Conservation (phyloP, 2,329 filamentous ascomycete genomes). For the Curvularia spicifera region DNA sequence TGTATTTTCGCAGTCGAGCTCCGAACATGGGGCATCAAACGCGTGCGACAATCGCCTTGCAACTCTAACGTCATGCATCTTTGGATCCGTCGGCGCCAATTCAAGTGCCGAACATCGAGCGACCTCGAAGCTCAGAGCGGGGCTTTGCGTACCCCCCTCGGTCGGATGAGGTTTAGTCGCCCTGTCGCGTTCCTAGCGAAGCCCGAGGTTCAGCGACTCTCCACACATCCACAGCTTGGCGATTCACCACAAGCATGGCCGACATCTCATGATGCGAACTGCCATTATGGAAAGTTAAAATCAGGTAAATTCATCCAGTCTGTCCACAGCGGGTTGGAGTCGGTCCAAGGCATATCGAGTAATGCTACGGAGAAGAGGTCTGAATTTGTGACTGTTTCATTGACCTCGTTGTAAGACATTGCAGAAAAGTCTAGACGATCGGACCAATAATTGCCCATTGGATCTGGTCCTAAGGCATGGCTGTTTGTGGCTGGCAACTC, state of each 20-base stretch:
- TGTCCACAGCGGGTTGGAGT: constrained; percentile 50
- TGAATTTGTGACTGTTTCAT: constrained; percentile 69
- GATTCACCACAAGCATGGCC: background rate
- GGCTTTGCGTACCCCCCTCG: constrained; percentile 7
- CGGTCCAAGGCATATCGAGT: constrained; percentile 64
- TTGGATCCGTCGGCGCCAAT: constrained; percentile 10
- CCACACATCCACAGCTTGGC: constrained; percentile 1
- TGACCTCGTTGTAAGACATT: constrained; percentile 73
- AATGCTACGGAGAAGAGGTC: constrained; percentile 65
- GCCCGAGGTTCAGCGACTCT: constrained; percentile 9
- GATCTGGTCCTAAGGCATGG: constrained; percentile 19
- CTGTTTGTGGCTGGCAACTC: constrained; percentile 11
- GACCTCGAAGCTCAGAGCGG: constrained; percentile 7
- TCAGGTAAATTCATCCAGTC: constrained; percentile 47
- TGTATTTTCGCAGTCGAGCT: constrained; percentile 3
- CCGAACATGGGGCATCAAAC: constrained; percentile 11
- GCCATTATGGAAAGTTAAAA: constrained; percentile 35
- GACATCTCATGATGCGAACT: background rate
- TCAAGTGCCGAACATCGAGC: constrained; percentile 13
- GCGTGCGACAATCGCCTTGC: constrained; percentile 7
- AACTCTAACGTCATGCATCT: constrained; percentile 16
- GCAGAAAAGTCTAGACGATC: constrained; percentile 65
- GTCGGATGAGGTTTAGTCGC: constrained; percentile 11
- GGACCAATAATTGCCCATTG: constrained; percentile 28
- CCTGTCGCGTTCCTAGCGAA: constrained; percentile 1